phyloP scores from a whole-genome alignment of 208 protist genomes.

The Leishmania turanica region DNA sequence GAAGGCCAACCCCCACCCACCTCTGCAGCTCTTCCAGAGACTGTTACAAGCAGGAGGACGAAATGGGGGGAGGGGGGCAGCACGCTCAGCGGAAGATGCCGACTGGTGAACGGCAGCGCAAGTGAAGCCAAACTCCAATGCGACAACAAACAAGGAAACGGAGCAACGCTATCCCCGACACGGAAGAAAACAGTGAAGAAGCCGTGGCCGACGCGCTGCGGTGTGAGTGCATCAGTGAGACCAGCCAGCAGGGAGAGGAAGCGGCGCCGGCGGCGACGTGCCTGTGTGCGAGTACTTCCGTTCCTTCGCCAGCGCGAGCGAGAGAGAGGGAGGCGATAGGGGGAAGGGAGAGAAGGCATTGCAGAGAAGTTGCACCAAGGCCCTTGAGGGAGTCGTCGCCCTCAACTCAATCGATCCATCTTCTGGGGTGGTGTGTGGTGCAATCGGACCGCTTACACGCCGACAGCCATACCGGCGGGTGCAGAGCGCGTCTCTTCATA shows the following conservation, averaged over 20 bases:
- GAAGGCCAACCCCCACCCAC: background rate
- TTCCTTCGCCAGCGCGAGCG: background rate
- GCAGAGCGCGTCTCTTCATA: background rate
- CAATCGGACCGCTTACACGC: background rate
- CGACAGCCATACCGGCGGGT: background rate
- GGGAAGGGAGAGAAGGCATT: background rate
- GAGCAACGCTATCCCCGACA: background rate
- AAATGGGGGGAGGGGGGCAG: too few relatives aligned
- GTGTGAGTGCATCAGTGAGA: background rate
- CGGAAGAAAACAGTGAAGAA: background rate
- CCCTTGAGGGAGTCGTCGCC: background rate
- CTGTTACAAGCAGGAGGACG: background rate
- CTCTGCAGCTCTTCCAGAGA: background rate
- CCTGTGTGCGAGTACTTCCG: background rate
- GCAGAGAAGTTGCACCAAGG: background rate
- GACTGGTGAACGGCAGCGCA: background rate
- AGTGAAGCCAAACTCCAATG: background rate
- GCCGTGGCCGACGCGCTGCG: background rate
- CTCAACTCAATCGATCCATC: background rate
- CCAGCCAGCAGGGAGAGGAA: background rate
- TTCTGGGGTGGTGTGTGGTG: background rate
- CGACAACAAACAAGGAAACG: too few relatives aligned
- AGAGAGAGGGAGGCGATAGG: background rate
- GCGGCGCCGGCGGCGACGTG: too few relatives aligned
- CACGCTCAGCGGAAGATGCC: background rate